Conservation (phyloP, 2,329 filamentous ascomycete genomes). For the Fusarium sp. region DNA sequence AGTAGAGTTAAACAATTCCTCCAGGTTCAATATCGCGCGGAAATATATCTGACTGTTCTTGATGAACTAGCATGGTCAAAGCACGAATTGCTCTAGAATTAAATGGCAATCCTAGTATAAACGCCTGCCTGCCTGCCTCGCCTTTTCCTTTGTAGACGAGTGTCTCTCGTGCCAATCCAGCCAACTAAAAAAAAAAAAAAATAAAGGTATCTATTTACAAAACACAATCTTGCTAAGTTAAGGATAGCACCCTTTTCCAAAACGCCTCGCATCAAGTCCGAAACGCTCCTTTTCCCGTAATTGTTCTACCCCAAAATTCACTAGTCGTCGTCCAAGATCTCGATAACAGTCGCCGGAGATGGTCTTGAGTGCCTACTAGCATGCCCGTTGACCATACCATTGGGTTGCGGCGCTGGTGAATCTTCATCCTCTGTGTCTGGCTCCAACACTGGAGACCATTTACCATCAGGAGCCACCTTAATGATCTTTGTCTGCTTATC, state of each 20-base stretch:
- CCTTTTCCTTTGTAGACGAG: background rate
- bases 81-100: background rate
- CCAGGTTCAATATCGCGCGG: too few species aligned
- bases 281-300: background rate
- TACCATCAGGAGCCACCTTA: constrained; percentile 45
- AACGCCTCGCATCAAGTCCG: constrained; percentile 16
- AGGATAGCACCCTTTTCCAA: constrained; percentile 19
- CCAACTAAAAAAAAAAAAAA: constrained; percentile 1
- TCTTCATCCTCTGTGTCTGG: constrained; percentile 45
- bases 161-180: background rate
- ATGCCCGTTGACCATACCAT: background rate
- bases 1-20: background rate
- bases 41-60: background rate
- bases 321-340: constrained; percentile 45
- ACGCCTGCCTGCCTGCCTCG: background rate
- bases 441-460: constrained; percentile 49
- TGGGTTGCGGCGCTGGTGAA: constrained; percentile 21
- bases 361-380: constrained; percentile 19
- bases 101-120: background rate
- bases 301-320: background rate
- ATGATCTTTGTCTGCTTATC: constrained; percentile 47
- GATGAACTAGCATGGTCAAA: background rate
- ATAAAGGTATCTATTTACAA: constrained; percentile 38
- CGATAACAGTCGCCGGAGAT: constrained; percentile 38
- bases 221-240: constrained; percentile 23